Evolutionary conservation across 2,329 filamentous ascomycete genomes (phyloP), one percentile per base, ranked within the genome.

Genomic region (Colletotrichum sidae): DNA sequence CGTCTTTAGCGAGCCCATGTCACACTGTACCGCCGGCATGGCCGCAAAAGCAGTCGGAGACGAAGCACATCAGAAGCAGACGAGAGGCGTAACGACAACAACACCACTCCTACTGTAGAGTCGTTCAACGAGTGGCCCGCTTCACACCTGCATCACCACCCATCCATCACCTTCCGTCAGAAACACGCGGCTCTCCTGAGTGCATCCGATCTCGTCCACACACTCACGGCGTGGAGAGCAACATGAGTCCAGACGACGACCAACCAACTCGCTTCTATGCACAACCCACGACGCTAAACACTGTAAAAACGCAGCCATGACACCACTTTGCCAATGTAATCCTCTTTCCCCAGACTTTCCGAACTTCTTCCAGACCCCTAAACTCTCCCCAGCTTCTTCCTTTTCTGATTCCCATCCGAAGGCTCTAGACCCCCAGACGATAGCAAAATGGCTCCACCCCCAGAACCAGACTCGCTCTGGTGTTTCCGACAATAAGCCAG

Each of bases 281-380:
- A 49, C 34, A 42, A 39, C 37, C 56, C 53, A 45, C 35, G 53
- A 33, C 59, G 45, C 53, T 62, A 47, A 49, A 59, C 49, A 44
- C 41, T 38, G 15, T 53, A 42, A 25, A 57, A 47, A 65, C 47
- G 59, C 63, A 54, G 47, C 41, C 34, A 57, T 66, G 59, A 44
- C 58, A 57, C 63, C 59, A 66, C 59, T 44, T 41, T 46, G 35
- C 52, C 46, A 52, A 47, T 52, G 41, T 25, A 8, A 46, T 51
- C 52, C 25, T 56, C 46, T 13, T 52, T 65, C 58, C 62, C 42
- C 47, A 65, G 47, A 34, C 52, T 33, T 10, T 65, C 52, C 51
- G 58, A 41, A 25, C 39, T n/a, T 51, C 46, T 62, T 25, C 46
- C 53, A 39, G 6, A 6, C 13, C 33, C 25, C 34, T 42, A 57